Base-by-base conservation (phyloP, 352 stramenopile genomes). In the Globisporangium echinulatum region DNA sequence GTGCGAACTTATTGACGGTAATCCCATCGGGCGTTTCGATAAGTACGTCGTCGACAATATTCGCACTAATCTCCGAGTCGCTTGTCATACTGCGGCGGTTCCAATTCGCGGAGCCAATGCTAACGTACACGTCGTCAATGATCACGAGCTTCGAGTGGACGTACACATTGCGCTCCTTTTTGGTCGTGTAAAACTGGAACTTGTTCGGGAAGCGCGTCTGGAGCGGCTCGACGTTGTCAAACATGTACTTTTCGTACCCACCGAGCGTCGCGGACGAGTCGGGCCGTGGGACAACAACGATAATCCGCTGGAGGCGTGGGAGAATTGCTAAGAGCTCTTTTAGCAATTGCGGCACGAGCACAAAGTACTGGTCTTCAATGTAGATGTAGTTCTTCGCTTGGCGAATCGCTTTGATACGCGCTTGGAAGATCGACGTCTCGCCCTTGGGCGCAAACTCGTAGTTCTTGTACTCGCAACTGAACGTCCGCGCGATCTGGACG, bases 311-410 rank as follows among this genome's bases (percentile, higher is more conserved):
- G 5, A 82, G 66, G 4, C 68, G 69, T 0, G 72, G 76, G 17
- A 85, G 69, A 42, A 75, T 71, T 1, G 68, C 56, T 52, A 73
- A 15, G 6, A 89, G 70, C 33, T 69, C 75, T 1, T 79, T 66
- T 58, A 86, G 57, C 4, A 89, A 62, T 58, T 86, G 68, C 33
- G 77, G 73, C 48, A 89, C 70, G 17, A 79, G 56, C 54, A 86
- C 77, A 40, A 89, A 89, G 66, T 89, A 87, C 66, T 89, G 75
- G 57, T 89, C 79, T 54, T 87, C 73, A 56, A 89, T 78, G 56
- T 79, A 87, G n/a, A 89, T 74, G 64, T 72, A 85, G 62, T 89
- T 89, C 54, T 70, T 64, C 1, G 77, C 79, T n/a, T 82, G 69
- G 1, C 59, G 64, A 57, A 88, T 82, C 40, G 77, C 79, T 61